phyloP scores from a whole-genome alignment of 306 rosid genomes.

The Sicyos baderoa region DNA sequence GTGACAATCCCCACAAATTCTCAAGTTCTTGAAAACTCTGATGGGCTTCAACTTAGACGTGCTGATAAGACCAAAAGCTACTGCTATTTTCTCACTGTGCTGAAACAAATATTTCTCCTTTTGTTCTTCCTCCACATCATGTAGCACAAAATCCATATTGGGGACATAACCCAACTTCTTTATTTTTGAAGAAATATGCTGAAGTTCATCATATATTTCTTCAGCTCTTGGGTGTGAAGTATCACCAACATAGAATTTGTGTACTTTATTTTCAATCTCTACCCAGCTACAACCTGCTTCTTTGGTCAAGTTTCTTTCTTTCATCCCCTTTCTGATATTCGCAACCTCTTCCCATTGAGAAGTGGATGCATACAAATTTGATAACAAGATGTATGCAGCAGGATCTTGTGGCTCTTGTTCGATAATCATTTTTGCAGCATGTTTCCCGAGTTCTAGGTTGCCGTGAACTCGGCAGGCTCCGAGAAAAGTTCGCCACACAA shows the following conservation, averaged over 20 bases:
- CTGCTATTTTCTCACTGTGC: constrained; percentile 65
- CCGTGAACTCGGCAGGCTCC: constrained; percentile 52
- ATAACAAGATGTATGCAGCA: constrained; percentile 45
- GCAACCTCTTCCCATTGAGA: constrained; percentile 50
- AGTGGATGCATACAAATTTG: constrained; percentile 54
- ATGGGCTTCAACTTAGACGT: constrained; percentile 36
- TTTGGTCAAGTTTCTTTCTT: constrained; percentile 37
- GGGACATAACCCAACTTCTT: constrained; percentile 50
- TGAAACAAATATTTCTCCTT: constrained; percentile 56
- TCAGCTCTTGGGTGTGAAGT: constrained; percentile 49
- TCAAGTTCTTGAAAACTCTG: constrained; percentile 49
- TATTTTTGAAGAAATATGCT: constrained; percentile 33
- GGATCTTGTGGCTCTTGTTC: constrained; percentile 50
- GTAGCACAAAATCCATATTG: constrained; percentile 53
- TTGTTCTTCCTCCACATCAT: constrained; percentile 55
- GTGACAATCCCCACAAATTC: constrained; percentile 61
- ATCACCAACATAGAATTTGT: constrained; percentile 56
- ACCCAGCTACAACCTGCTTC: constrained; percentile 63
- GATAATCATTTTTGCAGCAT: constrained; percentile 54
- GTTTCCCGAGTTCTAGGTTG: constrained; percentile 48
- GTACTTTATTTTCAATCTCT: constrained; percentile 48
- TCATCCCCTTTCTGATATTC: constrained; percentile 46
- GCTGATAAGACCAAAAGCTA: constrained; percentile 53
- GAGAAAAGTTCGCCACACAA: constrained; percentile 67
- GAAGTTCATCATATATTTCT: constrained; percentile 46